Base-by-base conservation (phyloP, 208 protist genomes). In the Sergeia podlipaevii region DNA sequence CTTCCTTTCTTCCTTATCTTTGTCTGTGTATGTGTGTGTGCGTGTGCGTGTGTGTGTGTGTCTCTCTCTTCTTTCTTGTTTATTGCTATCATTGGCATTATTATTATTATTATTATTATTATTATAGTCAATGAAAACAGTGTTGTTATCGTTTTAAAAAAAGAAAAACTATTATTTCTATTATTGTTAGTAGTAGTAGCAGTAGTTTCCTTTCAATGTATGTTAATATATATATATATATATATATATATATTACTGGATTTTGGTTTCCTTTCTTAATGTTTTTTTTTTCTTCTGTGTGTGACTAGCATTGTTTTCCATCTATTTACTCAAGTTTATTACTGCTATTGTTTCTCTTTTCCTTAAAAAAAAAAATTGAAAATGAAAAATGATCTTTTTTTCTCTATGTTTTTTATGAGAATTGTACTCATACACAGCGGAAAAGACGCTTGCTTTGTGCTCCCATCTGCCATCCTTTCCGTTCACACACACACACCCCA, bases 171-270 rank as follows among this genome's bases (percentile, higher is more conserved):
- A 27, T 51, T 51, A 33, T 28, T 57, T 4, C 33, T 18, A 15
- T 20, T 45, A 23, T 23, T 39, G 4, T 36, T 47, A 10, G 32
- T 28, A 15, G 8, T 46, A 8, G 38, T 50, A 15, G 5, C 17
- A 18, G 5, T 62, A 36, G 10, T 37, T 2, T 32, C 44, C n/a
- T 2, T 13, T 59, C 13, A 29, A 47, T 54, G 30, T 41, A 30
- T 26, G 21, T 18, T 34, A 55, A 20, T n/a, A 49, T 48, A 61
- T 24, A 43, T 64, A 45, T 65, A 52, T 67, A 55, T 52, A 57
- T 11, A 55, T 11, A 26, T 24, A 15, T 24, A 15, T 43, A 18
- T 28, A 1, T n/a, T 17, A 34, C 2, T 7, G 4, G 27, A 55
- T 4, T 8, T 1, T 33, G 39, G 17, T 26, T 60, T 39, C 24